Percentiles rank a stretch among this genome's conserved stretches.
These are phyloP conservation scores for Penicillium sp. DNA, from an alignment of 2,329 filamentous ascomycete genomes.

Conservation along the genomic window DNA sequence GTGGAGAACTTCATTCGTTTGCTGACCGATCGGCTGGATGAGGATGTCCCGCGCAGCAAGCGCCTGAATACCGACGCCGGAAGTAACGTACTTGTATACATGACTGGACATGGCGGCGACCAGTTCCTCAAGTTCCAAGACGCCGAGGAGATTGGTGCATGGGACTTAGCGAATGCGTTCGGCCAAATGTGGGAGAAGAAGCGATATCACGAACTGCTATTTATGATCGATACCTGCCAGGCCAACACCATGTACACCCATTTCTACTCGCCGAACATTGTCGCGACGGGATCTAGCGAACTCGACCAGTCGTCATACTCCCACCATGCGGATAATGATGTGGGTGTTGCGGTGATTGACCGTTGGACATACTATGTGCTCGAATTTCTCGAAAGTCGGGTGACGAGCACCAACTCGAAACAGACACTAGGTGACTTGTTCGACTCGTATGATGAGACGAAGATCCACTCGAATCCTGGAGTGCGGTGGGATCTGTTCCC, in stretches of 20 bases:
- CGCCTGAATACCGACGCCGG: constrained; percentile 90
- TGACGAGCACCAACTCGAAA: constrained; percentile 83
- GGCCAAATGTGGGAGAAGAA: constrained; percentile 99
- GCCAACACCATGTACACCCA: constrained; percentile 99
- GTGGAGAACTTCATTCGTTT: constrained; percentile 98
- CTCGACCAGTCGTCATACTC: constrained; percentile 97
- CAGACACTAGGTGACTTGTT: constrained; percentile 93
- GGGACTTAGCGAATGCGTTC: constrained; percentile 95
- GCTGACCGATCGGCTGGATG: constrained; percentile 89
- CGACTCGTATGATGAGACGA: constrained; percentile 91
- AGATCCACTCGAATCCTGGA: constrained; percentile 92
- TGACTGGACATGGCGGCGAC: constrained; percentile 98
- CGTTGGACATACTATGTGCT: constrained; percentile 98
- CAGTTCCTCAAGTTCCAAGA: constrained; percentile 99
- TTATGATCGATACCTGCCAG: constrained; percentile 99
- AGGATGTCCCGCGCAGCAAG: constrained; percentile 95
- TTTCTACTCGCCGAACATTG: constrained; percentile 97
- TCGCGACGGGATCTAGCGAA: constrained; percentile 94
- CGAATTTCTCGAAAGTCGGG: constrained; percentile 91
- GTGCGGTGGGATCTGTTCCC: constrained; percentile 94
- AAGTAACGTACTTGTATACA: constrained; percentile 97
- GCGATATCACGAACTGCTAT: constrained; percentile 95
- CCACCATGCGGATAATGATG: constrained; percentile 96
- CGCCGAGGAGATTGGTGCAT: constrained; percentile 94
- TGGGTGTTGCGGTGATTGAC: constrained; percentile 97